Evolutionary conservation across 148 eudicot genomes (phyloP).

Genomic region (Talinum fruticosum): DNA sequence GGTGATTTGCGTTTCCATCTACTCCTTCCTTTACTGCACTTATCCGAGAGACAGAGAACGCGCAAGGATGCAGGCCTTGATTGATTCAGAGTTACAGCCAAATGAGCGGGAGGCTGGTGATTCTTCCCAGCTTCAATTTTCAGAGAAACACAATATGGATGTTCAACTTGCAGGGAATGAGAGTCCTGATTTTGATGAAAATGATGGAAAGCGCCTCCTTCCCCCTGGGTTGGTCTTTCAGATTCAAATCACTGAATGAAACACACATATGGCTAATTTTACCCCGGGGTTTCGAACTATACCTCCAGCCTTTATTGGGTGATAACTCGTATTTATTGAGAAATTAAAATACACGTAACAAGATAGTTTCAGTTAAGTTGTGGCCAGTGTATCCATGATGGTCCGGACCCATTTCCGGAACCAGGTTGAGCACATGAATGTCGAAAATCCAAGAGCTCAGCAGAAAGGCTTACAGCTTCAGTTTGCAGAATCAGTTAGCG

Average conservation of each 20-base stretch:
- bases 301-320: neutral
- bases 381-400: too few relatives aligned
- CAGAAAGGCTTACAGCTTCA: neutral
- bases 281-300: neutral
- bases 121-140: neutral
- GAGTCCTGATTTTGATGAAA: slow-evolving; percentile 15
- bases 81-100: slow-evolving; percentile 53
- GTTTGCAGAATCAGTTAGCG: slow-evolving; percentile 1
- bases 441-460: neutral
- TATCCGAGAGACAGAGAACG: slow-evolving; percentile 83
- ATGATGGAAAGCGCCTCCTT: slow-evolving; percentile 18
- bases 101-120: slow-evolving; percentile 24
- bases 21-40: slow-evolving; percentile 72
- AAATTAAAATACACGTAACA: neutral
- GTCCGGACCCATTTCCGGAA: neutral
- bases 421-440: neutral
- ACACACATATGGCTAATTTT: too few relatives aligned
- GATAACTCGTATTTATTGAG: neutral
- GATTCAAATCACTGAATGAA: neutral
- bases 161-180: neutral
- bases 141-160: slow-evolving; percentile 25
- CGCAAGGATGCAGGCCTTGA: slow-evolving; percentile 60
- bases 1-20: slow-evolving; percentile 55
- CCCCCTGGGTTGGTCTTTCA: slow-evolving; percentile 2
- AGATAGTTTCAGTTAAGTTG: too few relatives aligned